Conservation (phyloP, 2,329 filamentous ascomycete genomes). For the Epichloe uncinata region DNA sequence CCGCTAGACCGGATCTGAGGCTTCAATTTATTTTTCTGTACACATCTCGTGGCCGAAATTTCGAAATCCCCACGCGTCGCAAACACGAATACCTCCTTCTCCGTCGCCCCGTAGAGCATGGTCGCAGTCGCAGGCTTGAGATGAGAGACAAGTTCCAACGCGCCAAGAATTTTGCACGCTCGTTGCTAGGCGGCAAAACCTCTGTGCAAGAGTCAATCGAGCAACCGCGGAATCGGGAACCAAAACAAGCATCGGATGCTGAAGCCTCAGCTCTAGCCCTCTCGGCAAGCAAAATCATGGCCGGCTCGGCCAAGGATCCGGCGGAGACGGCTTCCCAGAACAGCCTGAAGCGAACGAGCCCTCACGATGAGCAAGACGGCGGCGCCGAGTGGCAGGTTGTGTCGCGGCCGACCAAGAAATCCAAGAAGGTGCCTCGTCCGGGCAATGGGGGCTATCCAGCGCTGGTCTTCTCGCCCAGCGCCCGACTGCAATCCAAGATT, state of each 20-base stretch:
- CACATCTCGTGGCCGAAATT: neutral
- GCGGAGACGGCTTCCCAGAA: slow-evolving; percentile 13
- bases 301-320: slow-evolving; percentile 4
- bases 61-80: no score
- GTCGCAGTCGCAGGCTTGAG: slow-evolving; percentile 7
- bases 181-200: slow-evolving; percentile 5
- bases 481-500: slow-evolving; percentile 47
- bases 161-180: slow-evolving; percentile 9
- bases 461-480: slow-evolving; percentile 42
- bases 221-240: no score
- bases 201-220: slow-evolving; percentile 1
- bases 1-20: neutral
- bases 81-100: neutral
- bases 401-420: slow-evolving; percentile 40
- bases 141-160: slow-evolving; percentile 9
- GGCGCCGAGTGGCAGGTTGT: slow-evolving; percentile 42
- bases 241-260: neutral
- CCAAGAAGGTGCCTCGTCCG: slow-evolving; percentile 46
- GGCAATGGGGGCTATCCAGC: slow-evolving; percentile 45
- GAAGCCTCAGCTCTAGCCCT: neutral
- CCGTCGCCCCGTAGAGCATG: slow-evolving; percentile 4
- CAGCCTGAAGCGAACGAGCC: slow-evolving; percentile 35
- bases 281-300: slow-evolving; percentile 6
- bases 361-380: slow-evolving; percentile 26
- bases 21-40: neutral